Conservation (phyloP, 2,329 filamentous ascomycete genomes). For the Exophiala phaeomuriformis region DNA sequence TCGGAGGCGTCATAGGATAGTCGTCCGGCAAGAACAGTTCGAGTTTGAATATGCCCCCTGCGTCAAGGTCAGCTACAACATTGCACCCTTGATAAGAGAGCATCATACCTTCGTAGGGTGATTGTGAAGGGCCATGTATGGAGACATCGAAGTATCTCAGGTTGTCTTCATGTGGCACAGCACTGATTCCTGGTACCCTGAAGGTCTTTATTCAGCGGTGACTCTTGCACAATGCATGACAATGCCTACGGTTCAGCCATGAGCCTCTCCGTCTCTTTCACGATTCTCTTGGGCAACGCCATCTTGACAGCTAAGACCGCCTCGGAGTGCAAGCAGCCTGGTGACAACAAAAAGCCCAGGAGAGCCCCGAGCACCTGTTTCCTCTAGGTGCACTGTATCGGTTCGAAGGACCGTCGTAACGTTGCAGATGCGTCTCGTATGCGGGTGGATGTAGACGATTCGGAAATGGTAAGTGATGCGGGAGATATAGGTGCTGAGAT, state of each 20-base stretch:
- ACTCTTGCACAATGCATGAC: neutral
- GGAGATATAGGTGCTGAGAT: too few species aligned
- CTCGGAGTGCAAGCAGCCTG: constrained; percentile 2
- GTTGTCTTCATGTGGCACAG: constrained; percentile 93
- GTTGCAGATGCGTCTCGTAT: too few species aligned
- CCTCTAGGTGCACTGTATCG: neutral
- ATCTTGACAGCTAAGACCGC: constrained; percentile 11
- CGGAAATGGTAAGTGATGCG: too few species aligned
- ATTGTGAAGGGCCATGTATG: constrained; percentile 85
- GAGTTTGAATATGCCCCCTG: constrained; percentile 84
- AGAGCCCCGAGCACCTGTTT: neutral
- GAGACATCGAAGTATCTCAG: constrained; percentile 96
- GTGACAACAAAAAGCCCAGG: neutral
- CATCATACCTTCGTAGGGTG: constrained; percentile 79
- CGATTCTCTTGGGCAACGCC: constrained; percentile 90
- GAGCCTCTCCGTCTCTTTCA: constrained; percentile 96
- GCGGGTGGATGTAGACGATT: too few species aligned
- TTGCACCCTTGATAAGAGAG: neutral
- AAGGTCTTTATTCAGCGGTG: constrained; percentile 6
- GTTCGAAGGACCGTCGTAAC: neutral
- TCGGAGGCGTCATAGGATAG: constrained; percentile 97
- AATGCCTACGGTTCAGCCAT: constrained; percentile 77
- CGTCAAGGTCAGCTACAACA: constrained; percentile 3
- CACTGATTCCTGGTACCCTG: constrained; percentile 93
- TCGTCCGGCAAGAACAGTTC: constrained; percentile 97